Evolutionary conservation across 1,284 basidiomycete genomes (phyloP).

Genomic region (Trametes hirsuta): DNA sequence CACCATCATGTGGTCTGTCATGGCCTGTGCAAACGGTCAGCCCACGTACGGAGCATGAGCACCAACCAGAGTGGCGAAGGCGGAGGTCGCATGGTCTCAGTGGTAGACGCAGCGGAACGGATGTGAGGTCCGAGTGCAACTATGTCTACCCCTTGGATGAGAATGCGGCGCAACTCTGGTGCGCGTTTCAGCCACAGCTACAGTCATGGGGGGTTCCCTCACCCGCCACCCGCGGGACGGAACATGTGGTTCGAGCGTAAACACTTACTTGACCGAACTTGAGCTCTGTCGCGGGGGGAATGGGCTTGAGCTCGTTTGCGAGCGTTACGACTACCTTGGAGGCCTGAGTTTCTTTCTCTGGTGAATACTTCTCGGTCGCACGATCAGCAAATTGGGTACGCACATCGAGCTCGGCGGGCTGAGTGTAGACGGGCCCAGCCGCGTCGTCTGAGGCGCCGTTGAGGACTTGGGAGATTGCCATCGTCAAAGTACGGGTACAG

Average conservation of each 20-base stretch:
- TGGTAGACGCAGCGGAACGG: no score
- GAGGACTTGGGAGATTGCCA: constrained; percentile 14
- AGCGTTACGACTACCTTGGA: constrained; percentile 47
- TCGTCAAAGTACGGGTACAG: not conserved
- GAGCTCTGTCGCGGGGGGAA: constrained; percentile 44
- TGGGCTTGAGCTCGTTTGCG: constrained; percentile 40
- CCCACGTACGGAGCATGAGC: constrained; percentile 25
- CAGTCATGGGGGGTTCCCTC: no score
- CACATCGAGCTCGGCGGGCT: constrained; percentile 23
- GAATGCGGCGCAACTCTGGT: no score
- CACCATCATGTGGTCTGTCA: constrained; percentile 80
- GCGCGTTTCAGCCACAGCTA: no score
- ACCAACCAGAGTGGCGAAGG: not conserved
- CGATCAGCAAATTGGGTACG: not conserved
- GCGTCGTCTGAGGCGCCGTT: constrained; percentile 7
- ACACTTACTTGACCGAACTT: constrained; percentile 46
- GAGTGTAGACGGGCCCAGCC: not conserved
- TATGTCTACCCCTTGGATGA: no score
- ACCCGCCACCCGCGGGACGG: not conserved
- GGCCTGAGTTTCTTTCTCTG: constrained; percentile 35
- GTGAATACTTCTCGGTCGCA: not conserved
- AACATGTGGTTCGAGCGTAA: not conserved
- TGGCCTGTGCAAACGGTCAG: constrained; percentile 42
- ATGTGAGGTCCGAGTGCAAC: no score
- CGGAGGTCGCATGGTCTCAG: no score